Evolutionary conservation across 257 asterid species (phyloP).

Genomic region (Primulina tabacum): DNA sequence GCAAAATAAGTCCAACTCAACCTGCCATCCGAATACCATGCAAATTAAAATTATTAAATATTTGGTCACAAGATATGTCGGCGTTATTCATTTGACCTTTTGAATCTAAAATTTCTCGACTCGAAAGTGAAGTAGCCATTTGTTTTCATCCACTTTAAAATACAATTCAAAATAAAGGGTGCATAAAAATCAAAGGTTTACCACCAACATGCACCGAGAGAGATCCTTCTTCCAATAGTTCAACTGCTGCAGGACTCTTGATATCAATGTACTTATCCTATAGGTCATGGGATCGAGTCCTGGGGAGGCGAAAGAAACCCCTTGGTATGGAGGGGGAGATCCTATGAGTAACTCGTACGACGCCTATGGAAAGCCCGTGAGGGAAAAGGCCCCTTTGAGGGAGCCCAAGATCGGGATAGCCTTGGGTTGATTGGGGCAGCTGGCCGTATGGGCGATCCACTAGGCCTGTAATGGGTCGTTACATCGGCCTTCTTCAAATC

Average conservation of each 20-base stretch:
- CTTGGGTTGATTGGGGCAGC: too few species aligned
- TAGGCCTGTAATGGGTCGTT: too few species aligned
- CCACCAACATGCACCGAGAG: slow-evolving; percentile 71
- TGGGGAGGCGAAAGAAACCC: too few species aligned
- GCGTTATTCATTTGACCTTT: neutral
- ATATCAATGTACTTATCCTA: too few species aligned
- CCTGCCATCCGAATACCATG: slow-evolving; percentile 64
- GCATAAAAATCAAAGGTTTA: slow-evolving; percentile 31
- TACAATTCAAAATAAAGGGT: slow-evolving; percentile 6
- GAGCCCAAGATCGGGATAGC: too few species aligned
- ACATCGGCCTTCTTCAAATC: too few species aligned
- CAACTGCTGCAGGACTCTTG: slow-evolving; percentile 84
- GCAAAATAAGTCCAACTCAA: slow-evolving; percentile 85
- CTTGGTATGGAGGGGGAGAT: too few species aligned
- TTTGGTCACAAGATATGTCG: neutral
- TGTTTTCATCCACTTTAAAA: neutral
- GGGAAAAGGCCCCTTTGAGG: too few species aligned
- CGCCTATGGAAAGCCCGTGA: too few species aligned
- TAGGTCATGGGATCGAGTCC: too few species aligned
- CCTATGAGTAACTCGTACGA: too few species aligned
- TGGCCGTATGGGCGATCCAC: too few species aligned
- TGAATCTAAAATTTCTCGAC: neutral
- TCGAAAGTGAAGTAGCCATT: neutral
- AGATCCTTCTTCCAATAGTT: slow-evolving; percentile 69
- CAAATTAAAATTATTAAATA: neutral